Evolutionary conservation across 164 flowering plant species (phyloP).

Genomic region (Piper betle): DNA sequence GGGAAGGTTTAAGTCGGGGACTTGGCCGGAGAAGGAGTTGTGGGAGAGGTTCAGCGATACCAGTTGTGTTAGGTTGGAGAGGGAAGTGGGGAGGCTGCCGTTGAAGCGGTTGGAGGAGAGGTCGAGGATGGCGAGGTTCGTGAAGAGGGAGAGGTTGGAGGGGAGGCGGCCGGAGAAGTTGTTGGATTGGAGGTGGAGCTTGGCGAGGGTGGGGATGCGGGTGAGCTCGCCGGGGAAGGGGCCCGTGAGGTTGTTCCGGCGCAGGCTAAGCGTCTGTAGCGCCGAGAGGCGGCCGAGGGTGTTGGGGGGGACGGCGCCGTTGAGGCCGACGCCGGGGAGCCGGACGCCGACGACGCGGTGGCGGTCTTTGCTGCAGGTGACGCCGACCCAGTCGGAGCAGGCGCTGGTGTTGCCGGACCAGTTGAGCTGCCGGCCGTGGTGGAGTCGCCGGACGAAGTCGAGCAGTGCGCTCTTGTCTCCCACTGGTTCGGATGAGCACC

Average conservation of each 20-base stretch:
- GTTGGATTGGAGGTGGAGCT: conserved; percentile 61
- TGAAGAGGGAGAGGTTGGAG: conserved; percentile 60
- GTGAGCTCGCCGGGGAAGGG: conserved; percentile 60
- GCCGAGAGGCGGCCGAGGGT: conserved; percentile 53
- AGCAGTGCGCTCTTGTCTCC: conserved; percentile 70
- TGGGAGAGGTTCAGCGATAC: conserved; percentile 41
- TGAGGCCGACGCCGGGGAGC: conserved; percentile 56
- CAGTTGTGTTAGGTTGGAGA: conserved; percentile 53
- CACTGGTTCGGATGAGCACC: conserved; percentile 7
- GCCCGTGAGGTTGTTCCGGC: conserved; percentile 52
- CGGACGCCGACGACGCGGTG: conserved; percentile 43
- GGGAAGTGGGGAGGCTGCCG: conserved; percentile 55
- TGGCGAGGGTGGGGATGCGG: conserved; percentile 34
- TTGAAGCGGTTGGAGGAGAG: conserved; percentile 58
- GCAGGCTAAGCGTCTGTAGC: conserved; percentile 49
- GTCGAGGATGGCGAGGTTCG: conserved; percentile 42
- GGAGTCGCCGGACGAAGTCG: conserved; percentile 35
- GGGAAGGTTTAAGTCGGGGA: conserved; percentile 53
- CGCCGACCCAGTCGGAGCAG: conserved; percentile 40
- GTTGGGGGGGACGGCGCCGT: conserved; percentile 45
- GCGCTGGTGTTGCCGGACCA: conserved; percentile 28
- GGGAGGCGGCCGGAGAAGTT: conserved; percentile 65
- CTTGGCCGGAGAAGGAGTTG: conserved; percentile 61
- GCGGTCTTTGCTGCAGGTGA: conserved; percentile 39
- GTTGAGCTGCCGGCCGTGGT: conserved; percentile 37